Conservation (phyloP, 257 asterid genomes). For the Nicotiana knightiana region DNA sequence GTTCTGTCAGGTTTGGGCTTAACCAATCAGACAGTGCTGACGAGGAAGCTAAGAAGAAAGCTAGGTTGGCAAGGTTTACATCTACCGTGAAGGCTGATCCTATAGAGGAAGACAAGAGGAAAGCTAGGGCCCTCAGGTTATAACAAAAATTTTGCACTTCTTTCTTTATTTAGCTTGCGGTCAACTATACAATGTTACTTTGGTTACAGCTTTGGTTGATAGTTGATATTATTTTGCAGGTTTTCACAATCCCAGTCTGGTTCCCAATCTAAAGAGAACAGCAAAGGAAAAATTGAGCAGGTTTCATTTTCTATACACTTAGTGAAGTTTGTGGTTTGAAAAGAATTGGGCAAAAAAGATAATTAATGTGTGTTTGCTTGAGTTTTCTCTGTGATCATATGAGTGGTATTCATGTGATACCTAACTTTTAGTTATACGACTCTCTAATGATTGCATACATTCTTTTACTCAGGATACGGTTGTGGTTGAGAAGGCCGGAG, state of each 20-base stretch:
- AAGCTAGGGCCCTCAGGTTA: constrained; percentile 92
- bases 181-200: not conserved
- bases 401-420: not conserved
- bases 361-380: not conserved
- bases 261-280: constrained; percentile 16
- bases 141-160: not conserved
- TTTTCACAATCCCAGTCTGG: constrained; percentile 33
- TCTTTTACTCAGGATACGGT: constrained; percentile 17
- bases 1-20: constrained; percentile 57
- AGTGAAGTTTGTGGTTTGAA: not conserved
- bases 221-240: constrained; percentile 17
- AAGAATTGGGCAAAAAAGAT: not conserved
- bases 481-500: constrained; percentile 19
- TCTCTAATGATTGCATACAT: not conserved
- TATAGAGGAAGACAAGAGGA: constrained; percentile 84
- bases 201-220: not conserved
- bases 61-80: constrained; percentile 84
- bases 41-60: constrained; percentile 80
- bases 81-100: constrained; percentile 40
- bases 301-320: not conserved
- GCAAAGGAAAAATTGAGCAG: constrained; percentile 13
- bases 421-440: not conserved
- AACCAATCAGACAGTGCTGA: constrained; percentile 45
- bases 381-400: not conserved
- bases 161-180: not conserved